Conservation (phyloP, 2,329 filamentous ascomycete genomes). For the Xylariaceae sp. region DNA sequence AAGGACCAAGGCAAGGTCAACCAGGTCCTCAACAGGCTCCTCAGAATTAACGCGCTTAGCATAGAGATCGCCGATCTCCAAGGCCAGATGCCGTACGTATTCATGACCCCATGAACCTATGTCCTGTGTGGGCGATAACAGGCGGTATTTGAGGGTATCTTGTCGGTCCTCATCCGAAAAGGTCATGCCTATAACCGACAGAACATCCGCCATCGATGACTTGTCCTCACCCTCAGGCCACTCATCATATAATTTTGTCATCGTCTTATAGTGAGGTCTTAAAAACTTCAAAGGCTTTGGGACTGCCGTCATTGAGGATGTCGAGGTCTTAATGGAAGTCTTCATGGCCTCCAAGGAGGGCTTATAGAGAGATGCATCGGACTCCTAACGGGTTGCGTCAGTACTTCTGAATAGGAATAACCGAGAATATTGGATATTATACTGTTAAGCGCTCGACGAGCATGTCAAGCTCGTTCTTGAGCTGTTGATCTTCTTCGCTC, state of each 20-base stretch:
- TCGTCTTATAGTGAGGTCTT: constrained; percentile 89
- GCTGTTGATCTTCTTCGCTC: constrained; percentile 95
- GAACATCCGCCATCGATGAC: constrained; percentile 87
- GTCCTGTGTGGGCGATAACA: constrained; percentile 87
- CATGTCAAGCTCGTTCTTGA: constrained; percentile 98
- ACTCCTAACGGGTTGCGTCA: constrained; percentile 61
- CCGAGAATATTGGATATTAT: constrained; percentile 33
- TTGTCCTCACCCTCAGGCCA: constrained; percentile 87
- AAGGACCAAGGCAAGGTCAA: constrained; percentile 79
- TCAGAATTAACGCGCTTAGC: constrained; percentile 85
- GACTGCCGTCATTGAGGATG: constrained; percentile 98
- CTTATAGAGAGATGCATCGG: constrained; percentile 85
- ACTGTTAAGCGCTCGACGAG: constrained; percentile 93
- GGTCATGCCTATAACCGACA: constrained; percentile 98
- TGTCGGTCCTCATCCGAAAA: constrained; percentile 95
- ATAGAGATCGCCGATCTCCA: constrained; percentile 96
- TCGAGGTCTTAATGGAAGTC: constrained; percentile 97
- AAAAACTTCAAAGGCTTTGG: constrained; percentile 98
- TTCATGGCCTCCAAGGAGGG: constrained; percentile 95
- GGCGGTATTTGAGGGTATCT: constrained; percentile 93
- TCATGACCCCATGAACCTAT: constrained; percentile 98
- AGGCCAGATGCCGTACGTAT: constrained; percentile 91
- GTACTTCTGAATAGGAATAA: constrained; percentile 6
- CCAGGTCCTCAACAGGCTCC: constrained; percentile 79
- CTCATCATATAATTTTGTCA: constrained; percentile 84